These are phyloP conservation scores for Penicillium janthinellum DNA, from an alignment of 2,329 filamentous ascomycete genomes.

Conservation along the genomic window DNA sequence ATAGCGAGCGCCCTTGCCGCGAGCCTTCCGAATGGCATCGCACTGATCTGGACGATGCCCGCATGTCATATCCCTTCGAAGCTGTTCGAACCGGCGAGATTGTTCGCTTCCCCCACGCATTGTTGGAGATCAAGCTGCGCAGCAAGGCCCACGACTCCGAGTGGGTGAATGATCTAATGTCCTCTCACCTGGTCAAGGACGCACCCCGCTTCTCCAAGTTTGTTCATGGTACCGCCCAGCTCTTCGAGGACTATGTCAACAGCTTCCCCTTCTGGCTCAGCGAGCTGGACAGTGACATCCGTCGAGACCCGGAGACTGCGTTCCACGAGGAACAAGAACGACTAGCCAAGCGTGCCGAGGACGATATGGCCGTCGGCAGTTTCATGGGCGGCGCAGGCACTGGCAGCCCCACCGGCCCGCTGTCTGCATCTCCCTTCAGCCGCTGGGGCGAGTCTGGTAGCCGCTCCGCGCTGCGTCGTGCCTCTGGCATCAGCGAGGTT, in stretches of 20 bases:
- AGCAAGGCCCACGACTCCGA: conserved; percentile 64
- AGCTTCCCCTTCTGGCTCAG: conserved; percentile 94
- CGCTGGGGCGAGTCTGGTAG: conserved; percentile 31
- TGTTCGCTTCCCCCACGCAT: conserved; percentile 82
- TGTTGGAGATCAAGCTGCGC: conserved; percentile 89
- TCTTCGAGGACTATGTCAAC: conserved; percentile 97
- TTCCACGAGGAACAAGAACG: conserved; percentile 90
- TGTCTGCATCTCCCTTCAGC: conserved; percentile 39
- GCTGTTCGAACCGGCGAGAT: conserved; percentile 89
- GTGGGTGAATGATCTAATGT: conserved; percentile 91
- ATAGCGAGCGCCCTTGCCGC: conserved; percentile 81
- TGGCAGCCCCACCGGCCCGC: conserved; percentile 31
- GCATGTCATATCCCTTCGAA: conserved; percentile 84
- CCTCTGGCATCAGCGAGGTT: conserved; percentile 30
- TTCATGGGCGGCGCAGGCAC: conserved; percentile 65
- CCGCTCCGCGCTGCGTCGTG: conserved; percentile 21
- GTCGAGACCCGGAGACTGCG: conserved; percentile 84
- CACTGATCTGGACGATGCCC: conserved; percentile 78
- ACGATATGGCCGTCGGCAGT: conserved; percentile 86
- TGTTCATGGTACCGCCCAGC: conserved; percentile 83
- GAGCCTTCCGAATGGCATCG: conserved; percentile 90
- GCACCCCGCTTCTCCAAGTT: conserved; percentile 95
- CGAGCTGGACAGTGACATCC: conserved; percentile 89
- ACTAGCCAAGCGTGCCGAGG: conserved; percentile 76
- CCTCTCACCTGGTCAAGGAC: conserved; percentile 87